These are phyloP conservation scores for Pyrenophora tritici-repentis DNA, from an alignment of 2,329 filamentous ascomycete genomes.

Conservation along the genomic window DNA sequence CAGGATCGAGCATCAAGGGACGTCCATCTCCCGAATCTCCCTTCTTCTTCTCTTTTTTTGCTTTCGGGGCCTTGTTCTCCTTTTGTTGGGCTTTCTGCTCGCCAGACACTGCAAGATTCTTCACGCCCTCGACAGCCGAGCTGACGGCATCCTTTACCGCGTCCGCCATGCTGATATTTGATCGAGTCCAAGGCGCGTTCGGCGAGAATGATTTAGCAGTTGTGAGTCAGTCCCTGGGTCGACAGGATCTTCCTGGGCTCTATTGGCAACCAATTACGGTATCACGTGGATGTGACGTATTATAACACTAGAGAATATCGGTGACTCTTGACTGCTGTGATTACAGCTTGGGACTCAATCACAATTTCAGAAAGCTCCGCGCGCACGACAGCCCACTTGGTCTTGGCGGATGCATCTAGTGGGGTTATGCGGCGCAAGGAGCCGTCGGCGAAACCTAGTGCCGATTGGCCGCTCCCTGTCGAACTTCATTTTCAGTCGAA, in stretches of 20 bases:
- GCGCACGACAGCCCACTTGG: slow-evolving; percentile 31
- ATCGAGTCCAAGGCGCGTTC: slow-evolving; percentile 25
- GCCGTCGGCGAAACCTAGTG: slow-evolving; percentile 27
- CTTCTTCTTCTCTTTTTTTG: slow-evolving; percentile 56
- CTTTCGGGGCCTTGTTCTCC: slow-evolving; percentile 28
- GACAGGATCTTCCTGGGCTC: slow-evolving; percentile 4
- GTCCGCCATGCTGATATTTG: slow-evolving; percentile 52
- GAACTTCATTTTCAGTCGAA: slow-evolving; percentile 35
- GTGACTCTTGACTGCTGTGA: slow-evolving; percentile 8
- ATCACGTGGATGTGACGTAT: slow-evolving; percentile 6
- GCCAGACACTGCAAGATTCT: slow-evolving; percentile 60
- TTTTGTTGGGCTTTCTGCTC: slow-evolving; percentile 37
- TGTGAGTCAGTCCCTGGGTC: slow-evolving; percentile 37
- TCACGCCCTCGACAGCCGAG: slow-evolving; percentile 61
- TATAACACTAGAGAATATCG: slow-evolving; percentile 10
- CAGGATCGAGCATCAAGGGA: slow-evolving; percentile 55
- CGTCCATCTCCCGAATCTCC: slow-evolving; percentile 46
- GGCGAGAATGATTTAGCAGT: slow-evolving; percentile 19
- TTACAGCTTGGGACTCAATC: slow-evolving; percentile 16
- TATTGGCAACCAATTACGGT: slow-evolving; percentile 5
- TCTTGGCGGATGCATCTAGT: slow-evolving; percentile 30
- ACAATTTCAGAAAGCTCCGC: slow-evolving; percentile 32
- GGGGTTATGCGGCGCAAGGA: slow-evolving; percentile 27
- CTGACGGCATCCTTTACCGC: slow-evolving; percentile 56
- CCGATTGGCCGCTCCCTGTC: slow-evolving; percentile 32